phyloP scores from a whole-genome alignment of 768 basidiomycete species.

The Aureoboletus auriporus region DNA sequence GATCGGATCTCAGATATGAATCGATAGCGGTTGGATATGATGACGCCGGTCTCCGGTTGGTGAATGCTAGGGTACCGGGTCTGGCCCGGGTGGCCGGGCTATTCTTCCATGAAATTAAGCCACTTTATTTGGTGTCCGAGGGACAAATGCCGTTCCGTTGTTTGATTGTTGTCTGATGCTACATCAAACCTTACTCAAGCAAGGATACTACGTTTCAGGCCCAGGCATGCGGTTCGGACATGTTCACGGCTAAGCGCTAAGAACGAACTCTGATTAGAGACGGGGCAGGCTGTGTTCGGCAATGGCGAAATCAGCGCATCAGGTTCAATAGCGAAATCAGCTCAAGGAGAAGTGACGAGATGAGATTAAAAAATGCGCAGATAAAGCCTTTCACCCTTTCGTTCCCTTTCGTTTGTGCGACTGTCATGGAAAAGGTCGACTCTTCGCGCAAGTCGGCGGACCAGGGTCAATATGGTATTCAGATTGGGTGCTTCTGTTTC shows the following conservation, averaged over 20 bases:
- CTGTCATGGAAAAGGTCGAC: constrained; percentile 19
- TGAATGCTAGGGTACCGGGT: too few species aligned
- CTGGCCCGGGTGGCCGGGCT: too few species aligned
- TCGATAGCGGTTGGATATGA: too few species aligned
- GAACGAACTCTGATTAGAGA: neutral
- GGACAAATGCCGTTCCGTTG: too few species aligned
- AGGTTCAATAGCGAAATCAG: constrained; percentile 23
- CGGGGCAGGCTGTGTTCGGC: neutral
- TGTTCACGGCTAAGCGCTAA: neutral
- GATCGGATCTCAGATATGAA: too few species aligned
- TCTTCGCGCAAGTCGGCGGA: constrained; percentile 15
- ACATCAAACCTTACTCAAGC: too few species aligned
- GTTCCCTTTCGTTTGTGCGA: neutral
- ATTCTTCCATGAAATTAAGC: too few species aligned
- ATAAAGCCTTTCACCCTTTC: constrained; percentile 7
- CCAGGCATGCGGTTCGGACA: too few species aligned
- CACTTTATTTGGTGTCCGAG: too few species aligned
- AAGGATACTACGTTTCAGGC: neutral
- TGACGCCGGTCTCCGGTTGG: too few species aligned
- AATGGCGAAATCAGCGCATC: constrained; percentile 29
- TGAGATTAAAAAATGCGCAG: neutral
- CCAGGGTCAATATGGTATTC: constrained; percentile 26
- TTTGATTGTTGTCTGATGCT: too few species aligned
- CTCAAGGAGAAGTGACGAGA: constrained; percentile 1
- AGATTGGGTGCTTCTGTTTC: constrained; percentile 21